Base-by-base conservation (phyloP, 345 rosid species). In the Hevea brasiliensis region DNA sequence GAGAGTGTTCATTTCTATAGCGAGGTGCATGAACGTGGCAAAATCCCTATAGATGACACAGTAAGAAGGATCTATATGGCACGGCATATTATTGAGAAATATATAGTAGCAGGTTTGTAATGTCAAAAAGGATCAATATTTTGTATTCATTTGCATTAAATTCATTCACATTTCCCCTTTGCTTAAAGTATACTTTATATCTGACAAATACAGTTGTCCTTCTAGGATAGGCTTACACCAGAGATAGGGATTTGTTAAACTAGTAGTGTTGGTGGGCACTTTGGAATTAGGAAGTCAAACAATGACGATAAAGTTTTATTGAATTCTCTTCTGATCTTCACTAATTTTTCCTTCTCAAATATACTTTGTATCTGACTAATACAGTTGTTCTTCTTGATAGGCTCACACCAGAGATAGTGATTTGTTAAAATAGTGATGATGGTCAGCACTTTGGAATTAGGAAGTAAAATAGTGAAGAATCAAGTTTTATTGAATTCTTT, bases 1-100 rank as follows among this genome's bases (percentile, higher is more conserved):
- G 97, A 91, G 87, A 89, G 91, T 20, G 81, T 94, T 71, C 96
- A 94, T 89, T 94, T 91, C 87, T 90, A 84, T 61, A 91, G 85
- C 37, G 96, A 94, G 77, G 94, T 94, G 57, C 84, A 83, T 65
- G 98, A 90, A 74, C 94, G 76, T 82, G 81, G 84, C 20, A 94
- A 91, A 86, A 89, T 94, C 74, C 88, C 92, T 10, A 62, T 65
- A 42, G 84, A 80, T 74, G 98, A 91, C 76, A 72, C 87, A 17
- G 78, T 84, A 50, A 85, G 94, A 82, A 87, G 93, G 80, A 91
- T 94, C 76, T 94, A 91, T 76, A 94, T 91, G 94, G 86, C 94
- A 68, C 81, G 98, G 7, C 96, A 92, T 85, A 89, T 93, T 68
- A 88, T 93, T 65, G 88, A 89, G 76, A 89, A 88, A 80, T 93